These are phyloP conservation scores for Primulina tabacum DNA, from an alignment of 257 asterid genomes.

Conservation along the genomic window DNA sequence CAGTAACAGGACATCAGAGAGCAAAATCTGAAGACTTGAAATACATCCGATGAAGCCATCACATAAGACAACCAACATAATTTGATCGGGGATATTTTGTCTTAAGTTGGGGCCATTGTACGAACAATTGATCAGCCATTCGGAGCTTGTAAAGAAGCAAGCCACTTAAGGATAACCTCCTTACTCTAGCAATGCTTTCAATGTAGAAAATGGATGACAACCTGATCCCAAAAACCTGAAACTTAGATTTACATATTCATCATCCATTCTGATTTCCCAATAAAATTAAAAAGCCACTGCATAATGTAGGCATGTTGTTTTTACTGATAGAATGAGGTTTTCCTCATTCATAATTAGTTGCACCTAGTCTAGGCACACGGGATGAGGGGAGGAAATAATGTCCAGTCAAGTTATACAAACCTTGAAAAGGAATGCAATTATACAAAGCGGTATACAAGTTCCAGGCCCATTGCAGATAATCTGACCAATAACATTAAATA, in stretches of 20 bases:
- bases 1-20: background rate
- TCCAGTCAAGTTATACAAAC: slow-evolving; percentile 34
- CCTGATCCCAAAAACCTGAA: slow-evolving; percentile 70
- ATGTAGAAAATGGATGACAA: slow-evolving; percentile 88
- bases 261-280: slow-evolving; percentile 7
- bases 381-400: slow-evolving; percentile 4
- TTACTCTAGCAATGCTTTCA: slow-evolving; percentile 95
- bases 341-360: slow-evolving; percentile 1
- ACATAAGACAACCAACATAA: slow-evolving; percentile 87
- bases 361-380: slow-evolving; percentile 20
- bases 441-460: slow-evolving; percentile 81
- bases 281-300: background rate
- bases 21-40: slow-evolving; percentile 3
- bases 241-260: slow-evolving; percentile 18
- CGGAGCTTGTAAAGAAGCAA: slow-evolving; percentile 71
- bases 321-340: background rate
- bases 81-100: slow-evolving; percentile 71
- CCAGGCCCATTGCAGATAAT: slow-evolving; percentile 96
- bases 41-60: slow-evolving; percentile 28
- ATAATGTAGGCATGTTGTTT: background rate
- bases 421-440: slow-evolving; percentile 71
- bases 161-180: slow-evolving; percentile 80
- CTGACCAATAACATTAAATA: slow-evolving; percentile 34
- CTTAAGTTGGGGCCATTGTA: slow-evolving; percentile 91
- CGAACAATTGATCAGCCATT: slow-evolving; percentile 84